These are phyloP conservation scores for Pythium grandisporangium DNA, from an alignment of 352 stramenopile genomes.

Conservation along the genomic window DNA sequence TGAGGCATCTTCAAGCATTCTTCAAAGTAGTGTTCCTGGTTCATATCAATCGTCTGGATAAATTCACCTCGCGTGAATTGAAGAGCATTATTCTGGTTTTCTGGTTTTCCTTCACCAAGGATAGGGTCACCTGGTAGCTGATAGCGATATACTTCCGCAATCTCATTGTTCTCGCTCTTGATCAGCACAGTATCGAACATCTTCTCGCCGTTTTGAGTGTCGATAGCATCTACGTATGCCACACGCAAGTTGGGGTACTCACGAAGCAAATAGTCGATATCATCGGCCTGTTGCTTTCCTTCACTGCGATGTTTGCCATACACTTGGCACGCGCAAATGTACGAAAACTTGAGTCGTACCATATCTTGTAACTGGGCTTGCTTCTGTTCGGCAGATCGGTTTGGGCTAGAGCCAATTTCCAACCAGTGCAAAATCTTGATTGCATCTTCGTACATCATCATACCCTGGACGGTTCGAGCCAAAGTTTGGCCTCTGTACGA, in stretches of 20 bases:
- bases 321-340: slow-evolving; percentile 79
- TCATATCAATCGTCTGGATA: slow-evolving; percentile 87
- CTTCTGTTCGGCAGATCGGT: slow-evolving; percentile 67
- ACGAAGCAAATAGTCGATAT: slow-evolving; percentile 76
- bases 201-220: slow-evolving; percentile 20
- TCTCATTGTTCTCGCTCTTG: slow-evolving; percentile 66
- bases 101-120: slow-evolving; percentile 71
- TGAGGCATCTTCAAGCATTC: slow-evolving; percentile 83
- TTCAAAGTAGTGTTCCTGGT: slow-evolving; percentile 84
- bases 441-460: slow-evolving; percentile 85
- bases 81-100: slow-evolving; percentile 82
- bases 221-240: slow-evolving; percentile 74
- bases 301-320: slow-evolving; percentile 71
- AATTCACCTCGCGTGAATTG: slow-evolving; percentile 79
- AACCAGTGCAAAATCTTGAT: slow-evolving; percentile 85
- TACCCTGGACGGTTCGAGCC: slow-evolving; percentile 67
- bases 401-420: slow-evolving; percentile 63
- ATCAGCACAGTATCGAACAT: slow-evolving; percentile 67
- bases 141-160: slow-evolving; percentile 77
- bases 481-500: slow-evolving; percentile 78
- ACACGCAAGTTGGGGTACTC: slow-evolving; percentile 81
- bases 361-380: slow-evolving; percentile 74
- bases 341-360: slow-evolving; percentile 82
- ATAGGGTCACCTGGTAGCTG: slow-evolving; percentile 75
- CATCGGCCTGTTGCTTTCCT: slow-evolving; percentile 55